Base-by-base conservation (phyloP, 73 alveolate genomes). In the Paramecium sexaurelia region DNA sequence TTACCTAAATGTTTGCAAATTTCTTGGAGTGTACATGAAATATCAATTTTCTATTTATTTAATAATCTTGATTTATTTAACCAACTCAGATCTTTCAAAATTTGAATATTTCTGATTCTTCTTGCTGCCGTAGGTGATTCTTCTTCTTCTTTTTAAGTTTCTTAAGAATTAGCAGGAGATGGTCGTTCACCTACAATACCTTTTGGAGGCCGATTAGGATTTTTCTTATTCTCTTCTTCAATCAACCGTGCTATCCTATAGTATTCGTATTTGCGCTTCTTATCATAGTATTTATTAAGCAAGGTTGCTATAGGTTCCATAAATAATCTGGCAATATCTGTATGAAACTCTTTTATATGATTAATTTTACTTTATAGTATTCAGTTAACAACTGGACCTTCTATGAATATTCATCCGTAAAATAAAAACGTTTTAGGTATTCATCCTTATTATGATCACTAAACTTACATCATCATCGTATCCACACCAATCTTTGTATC, bases 151-250 rank as follows among this genome's bases (percentile, higher is more conserved):
- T 66, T 29, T 32, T 66, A 26, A n/a, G 83, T 29, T 66, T 66
- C 83, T 10, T 66, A n/a, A 24, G 83, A 66, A 26, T 66, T 26
- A 13, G 43, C 43, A 56, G 93, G 93, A 36, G 93, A 71, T 0
- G 93, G 93, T 15, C 61, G 55, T 6, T 86, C 93, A 5, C 93
- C 93, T 24, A 86, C 93, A 37, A 86, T 86, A 2, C 93, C 93
- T 61, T 86, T 86, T 1, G 93, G 93, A 39, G 93, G 93, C 37
- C 85, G 27, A 13, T 86, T 35, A 5, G 93, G 93, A 86, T 86
- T 86, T 41, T 86, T 86, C 37, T 86, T 86, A 86, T 86, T 86
- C 19, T 86, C 93, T 27, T 86, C 93, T 35, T 86, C 93, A 35
- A 86, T 86, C 55, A 86, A 40, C 26, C 40, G 40, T 1, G 93